phyloP scores from a whole-genome alignment of 208 protist genomes.

The Trypanosoma melophagium region DNA sequence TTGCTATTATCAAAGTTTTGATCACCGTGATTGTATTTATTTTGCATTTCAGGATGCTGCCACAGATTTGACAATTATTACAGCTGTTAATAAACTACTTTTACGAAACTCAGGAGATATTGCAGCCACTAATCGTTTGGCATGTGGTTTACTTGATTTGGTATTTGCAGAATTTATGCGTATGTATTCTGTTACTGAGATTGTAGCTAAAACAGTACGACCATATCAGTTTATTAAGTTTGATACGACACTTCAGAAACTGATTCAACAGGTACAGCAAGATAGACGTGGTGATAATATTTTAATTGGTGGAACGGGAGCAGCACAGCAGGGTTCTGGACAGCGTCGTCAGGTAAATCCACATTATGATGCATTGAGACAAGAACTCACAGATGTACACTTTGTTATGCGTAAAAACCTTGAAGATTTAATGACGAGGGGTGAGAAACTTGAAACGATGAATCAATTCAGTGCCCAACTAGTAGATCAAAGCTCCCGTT shows the following conservation, averaged over 20 bases:
- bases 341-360: constrained; percentile 72
- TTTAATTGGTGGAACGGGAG: constrained; percentile 27
- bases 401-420: constrained; percentile 91
- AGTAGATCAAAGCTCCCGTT: constrained; percentile 74
- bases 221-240: constrained; percentile 91
- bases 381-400: constrained; percentile 89
- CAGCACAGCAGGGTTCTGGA: constrained; percentile 7
- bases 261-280: constrained; percentile 66
- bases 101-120: constrained; percentile 80
- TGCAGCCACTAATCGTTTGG: constrained; percentile 70
- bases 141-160: constrained; percentile 76
- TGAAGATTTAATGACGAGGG: constrained; percentile 87
- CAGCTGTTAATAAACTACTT: constrained; percentile 88
- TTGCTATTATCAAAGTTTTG: constrained; percentile 91
- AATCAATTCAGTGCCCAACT: constrained; percentile 84
- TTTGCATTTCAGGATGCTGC: constrained; percentile 88
- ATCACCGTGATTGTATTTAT: constrained; percentile 88
- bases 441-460: constrained; percentile 89
- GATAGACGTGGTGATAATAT: constrained; percentile 57
- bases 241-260: constrained; percentile 75
- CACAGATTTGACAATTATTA: constrained; percentile 83
- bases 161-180: constrained; percentile 82
- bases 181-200: constrained; percentile 52
- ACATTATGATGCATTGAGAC: constrained; percentile 72
- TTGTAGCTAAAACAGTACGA: constrained; percentile 49